These are phyloP conservation scores for Guillardia theta DNA, from an alignment of 78 protist genomes.

Conservation along the genomic window DNA sequence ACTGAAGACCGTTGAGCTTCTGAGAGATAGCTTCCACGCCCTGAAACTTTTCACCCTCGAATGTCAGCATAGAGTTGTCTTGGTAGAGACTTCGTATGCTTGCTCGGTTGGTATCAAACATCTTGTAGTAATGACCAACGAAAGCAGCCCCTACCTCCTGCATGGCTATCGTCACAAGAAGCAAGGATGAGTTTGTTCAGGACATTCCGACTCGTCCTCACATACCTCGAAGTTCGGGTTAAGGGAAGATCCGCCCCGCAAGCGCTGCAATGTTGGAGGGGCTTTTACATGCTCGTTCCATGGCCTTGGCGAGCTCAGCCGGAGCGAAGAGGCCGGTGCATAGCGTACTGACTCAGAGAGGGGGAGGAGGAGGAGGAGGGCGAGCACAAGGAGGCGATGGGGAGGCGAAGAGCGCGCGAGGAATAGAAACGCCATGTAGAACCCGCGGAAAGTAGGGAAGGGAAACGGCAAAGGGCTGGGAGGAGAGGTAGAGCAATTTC, in stretches of 20 bases:
- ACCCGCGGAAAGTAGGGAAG: not conserved
- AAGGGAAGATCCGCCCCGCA: not conserved
- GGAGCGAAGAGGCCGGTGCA: too few relatives aligned
- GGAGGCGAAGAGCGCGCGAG: not conserved
- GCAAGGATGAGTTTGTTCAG: not conserved
- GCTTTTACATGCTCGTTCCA: too few relatives aligned
- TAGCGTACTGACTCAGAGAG: too few relatives aligned
- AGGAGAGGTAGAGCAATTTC: not conserved
- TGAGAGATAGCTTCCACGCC: not conserved
- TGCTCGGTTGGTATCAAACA: not conserved
- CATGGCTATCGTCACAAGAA: not conserved
- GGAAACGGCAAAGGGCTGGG: not conserved
- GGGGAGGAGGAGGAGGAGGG: too few relatives aligned
- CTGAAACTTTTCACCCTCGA: not conserved
- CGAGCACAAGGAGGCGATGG: not conserved
- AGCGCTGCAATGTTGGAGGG: not conserved
- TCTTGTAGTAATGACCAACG: not conserved
- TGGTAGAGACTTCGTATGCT: not conserved
- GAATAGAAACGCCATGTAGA: not conserved
- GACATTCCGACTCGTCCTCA: too few relatives aligned
- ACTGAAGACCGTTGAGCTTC: not conserved
- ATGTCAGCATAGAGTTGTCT: not conserved
- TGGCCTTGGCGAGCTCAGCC: too few relatives aligned
- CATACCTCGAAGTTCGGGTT: not conserved
- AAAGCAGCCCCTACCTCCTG: conserved; percentile 8